A percentile compares a stretch with the other conserved stretches of the same genome.
Evolutionary conservation across 179 eudicot genomes (phyloP).

Genomic region (Monotropa hypopitys): DNA sequence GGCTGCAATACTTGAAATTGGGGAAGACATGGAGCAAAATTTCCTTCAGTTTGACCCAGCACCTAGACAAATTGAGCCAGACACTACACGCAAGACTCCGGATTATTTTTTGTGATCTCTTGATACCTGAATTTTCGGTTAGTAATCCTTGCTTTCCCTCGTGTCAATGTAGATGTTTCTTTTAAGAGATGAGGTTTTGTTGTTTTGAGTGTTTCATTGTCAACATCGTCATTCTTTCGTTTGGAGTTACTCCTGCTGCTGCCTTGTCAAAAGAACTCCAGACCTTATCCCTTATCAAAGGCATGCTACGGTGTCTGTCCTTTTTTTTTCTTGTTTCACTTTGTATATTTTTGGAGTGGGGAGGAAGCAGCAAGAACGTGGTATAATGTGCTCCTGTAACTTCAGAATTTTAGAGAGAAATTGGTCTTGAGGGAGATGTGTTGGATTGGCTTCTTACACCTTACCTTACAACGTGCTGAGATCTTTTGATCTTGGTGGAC

Average conservation of each 20-base stretch:
- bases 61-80: constrained; percentile 84
- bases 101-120: constrained; percentile 75
- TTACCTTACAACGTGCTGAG: not conserved
- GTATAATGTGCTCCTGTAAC: constrained; percentile 21
- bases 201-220: constrained; percentile 23
- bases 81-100: constrained; percentile 86
- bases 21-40: constrained; percentile 91
- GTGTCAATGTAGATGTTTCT: constrained; percentile 31
- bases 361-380: constrained; percentile 32
- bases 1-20: constrained; percentile 93
- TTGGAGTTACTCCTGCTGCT: constrained; percentile 31
- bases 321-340: constrained; percentile 7
- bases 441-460: not conserved
- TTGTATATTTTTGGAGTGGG: constrained; percentile 25
- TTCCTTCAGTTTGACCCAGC: constrained; percentile 94
- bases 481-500: not conserved
- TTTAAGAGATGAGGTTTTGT: constrained; percentile 27
- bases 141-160: constrained; percentile 14
- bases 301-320: constrained; percentile 10
- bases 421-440: not conserved
- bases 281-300: constrained; percentile 14
- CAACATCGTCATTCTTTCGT: constrained; percentile 34
- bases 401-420: constrained; percentile 7
- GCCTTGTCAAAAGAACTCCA: constrained; percentile 13
- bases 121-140: constrained; percentile 5